A percentile compares a stretch with the other conserved stretches of the same genome.
Evolutionary conservation across 331 rosid genomes (phyloP).

Genomic region (Malus hybrid): DNA sequence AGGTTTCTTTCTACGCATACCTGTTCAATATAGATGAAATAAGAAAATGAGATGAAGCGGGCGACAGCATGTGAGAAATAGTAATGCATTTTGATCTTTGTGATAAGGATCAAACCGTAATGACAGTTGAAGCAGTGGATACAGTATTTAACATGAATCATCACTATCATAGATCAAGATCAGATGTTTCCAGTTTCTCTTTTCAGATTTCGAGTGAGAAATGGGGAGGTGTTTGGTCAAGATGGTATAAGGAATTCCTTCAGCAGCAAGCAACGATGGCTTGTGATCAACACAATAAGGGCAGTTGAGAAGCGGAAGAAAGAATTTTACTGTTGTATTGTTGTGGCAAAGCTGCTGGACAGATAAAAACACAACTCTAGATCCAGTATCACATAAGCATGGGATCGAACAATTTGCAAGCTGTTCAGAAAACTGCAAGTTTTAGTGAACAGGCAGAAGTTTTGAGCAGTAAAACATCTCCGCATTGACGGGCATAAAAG

Average conservation of each 20-base stretch:
- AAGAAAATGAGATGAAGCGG: background rate
- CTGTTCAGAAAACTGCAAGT: background rate
- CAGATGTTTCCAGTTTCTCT: background rate
- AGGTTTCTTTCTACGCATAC: constrained; percentile 24
- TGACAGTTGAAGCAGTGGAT: background rate
- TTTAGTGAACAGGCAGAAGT: background rate
- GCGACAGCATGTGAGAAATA: background rate
- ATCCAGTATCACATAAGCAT: background rate
- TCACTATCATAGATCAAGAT: background rate
- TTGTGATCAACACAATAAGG: background rate
- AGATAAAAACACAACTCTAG: background rate
- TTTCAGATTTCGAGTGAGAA: background rate
- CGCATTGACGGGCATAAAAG: background rate
- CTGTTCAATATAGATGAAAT: constrained; percentile 31
- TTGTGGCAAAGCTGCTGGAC: background rate
- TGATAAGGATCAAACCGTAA: background rate
- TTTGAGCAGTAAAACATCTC: background rate
- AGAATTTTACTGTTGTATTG: background rate
- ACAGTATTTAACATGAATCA: background rate
- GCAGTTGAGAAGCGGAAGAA: background rate
- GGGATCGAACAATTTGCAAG: background rate
- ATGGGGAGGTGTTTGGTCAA: background rate
- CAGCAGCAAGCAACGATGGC: background rate
- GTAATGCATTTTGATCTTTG: background rate
- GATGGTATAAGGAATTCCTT: background rate